Evolutionary conservation across 306 rosid species (phyloP).

Genomic region (Acacia acuminata): DNA sequence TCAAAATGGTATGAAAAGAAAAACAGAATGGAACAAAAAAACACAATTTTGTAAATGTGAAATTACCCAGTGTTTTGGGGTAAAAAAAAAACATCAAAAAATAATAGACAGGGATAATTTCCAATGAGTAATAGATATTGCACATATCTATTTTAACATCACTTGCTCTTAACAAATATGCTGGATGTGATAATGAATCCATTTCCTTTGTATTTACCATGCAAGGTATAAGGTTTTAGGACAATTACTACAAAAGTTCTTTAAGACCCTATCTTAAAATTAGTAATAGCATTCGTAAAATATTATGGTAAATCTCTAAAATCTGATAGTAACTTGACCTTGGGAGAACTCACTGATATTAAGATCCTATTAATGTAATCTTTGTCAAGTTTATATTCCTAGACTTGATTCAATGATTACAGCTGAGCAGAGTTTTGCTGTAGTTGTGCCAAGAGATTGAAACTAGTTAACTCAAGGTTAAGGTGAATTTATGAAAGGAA

Average conservation of each 20-base stretch:
- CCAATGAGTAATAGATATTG: neutral
- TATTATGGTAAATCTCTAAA: neutral
- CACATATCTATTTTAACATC: neutral
- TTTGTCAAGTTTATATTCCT: neutral
- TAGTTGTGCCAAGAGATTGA: neutral
- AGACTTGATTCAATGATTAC: neutral
- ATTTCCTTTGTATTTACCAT: neutral
- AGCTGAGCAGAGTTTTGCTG: neutral
- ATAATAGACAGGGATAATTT: neutral
- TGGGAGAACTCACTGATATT: neutral
- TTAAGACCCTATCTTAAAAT: neutral
- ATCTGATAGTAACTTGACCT: neutral
- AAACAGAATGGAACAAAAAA: neutral
- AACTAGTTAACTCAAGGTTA: neutral
- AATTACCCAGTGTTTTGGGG: neutral
- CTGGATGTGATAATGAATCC: neutral
- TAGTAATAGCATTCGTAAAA: neutral
- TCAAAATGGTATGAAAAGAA: neutral
- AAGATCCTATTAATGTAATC: neutral
- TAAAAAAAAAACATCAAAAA: neutral
- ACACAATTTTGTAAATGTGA: neutral
- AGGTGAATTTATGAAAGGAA: neutral
- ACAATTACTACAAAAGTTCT: neutral
- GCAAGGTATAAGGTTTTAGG: neutral
- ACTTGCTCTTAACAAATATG: neutral